Evolutionary conservation across 2,329 filamentous ascomycete genomes (phyloP).

Genomic region (Claviceps lovelessii): DNA sequence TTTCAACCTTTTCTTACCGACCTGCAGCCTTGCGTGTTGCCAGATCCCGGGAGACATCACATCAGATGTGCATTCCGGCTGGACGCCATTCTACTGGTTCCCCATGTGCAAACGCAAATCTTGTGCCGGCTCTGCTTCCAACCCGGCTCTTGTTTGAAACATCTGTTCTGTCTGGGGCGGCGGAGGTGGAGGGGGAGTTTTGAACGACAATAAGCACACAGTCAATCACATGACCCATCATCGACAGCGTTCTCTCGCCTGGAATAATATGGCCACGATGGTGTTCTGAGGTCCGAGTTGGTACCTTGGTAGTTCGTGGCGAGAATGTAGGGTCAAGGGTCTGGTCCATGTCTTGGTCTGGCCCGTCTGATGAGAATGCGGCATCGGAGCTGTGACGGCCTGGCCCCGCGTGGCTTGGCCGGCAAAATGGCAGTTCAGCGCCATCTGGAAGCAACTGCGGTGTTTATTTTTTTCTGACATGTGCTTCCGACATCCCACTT

Average conservation of each 20-base stretch:
- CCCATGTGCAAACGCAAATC: neutral
- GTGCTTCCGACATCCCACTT: constrained; percentile 5
- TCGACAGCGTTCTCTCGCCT: neutral
- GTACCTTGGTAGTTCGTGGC: neutral
- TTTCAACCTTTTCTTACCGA: neutral
- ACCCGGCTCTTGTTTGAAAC: neutral
- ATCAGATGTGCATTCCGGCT: constrained; percentile 5
- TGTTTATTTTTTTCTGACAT: constrained; percentile 14
- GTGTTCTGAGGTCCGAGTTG: neutral
- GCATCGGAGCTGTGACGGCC: constrained; percentile 2
- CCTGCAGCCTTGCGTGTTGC: constrained; percentile 3
- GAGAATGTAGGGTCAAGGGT: neutral
- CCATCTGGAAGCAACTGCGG: constrained; percentile 3
- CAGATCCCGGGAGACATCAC: constrained; percentile 4
- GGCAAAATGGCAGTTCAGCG: neutral
- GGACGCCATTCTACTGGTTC: constrained; percentile 5
- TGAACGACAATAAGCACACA: neutral
- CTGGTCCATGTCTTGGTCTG: neutral
- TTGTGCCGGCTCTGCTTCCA: neutral
- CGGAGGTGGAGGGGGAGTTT: neutral
- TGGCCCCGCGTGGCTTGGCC: neutral
- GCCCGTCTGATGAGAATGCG: neutral
- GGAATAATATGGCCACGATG: too few relatives aligned
- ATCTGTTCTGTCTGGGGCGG: neutral
- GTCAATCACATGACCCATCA: neutral